Evolutionary conservation across 1,284 basidiomycete species (phyloP), one percentile per base, ranked within the genome.

Genomic region (Athelia sp.): DNA sequence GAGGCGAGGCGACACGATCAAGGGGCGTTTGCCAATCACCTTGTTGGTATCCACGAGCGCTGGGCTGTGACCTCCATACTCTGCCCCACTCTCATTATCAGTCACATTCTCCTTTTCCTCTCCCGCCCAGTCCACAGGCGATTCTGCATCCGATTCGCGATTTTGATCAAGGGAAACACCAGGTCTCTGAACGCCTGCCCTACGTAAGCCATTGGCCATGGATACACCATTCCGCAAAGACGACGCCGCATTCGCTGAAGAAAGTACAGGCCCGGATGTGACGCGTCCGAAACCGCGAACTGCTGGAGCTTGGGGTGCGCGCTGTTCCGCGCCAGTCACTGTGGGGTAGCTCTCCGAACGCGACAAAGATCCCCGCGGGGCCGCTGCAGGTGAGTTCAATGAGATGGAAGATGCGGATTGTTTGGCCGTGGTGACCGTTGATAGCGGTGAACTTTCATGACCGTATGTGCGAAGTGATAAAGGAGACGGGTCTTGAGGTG

Each of bases 321-420:
- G 36, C n/a, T 40, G 36, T 40, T 40, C 36, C 36, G 36, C 36
- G 9, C 62, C 51, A 31, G 53, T 58, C 22, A 71, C 60, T 14
- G 67, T 58, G 32, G 74, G 58, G 57, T 72, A 73, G 57, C 80
- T 85, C 60, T 87, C 84, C 42, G 85, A 84, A 23, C 81, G 78
- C 4, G 84, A 78, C 17, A 87, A 71, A 1, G 83, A 78, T 35
- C 70, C 64, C 42, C 80, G 72, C 49, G 69, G 40, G 31, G 55
- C 58, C 15, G 64, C 53, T 10, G 9, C 4, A n/a, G 74, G 74
- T 21, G 73, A 70, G 49, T 64, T 59, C 23, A 68, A 62, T 2
- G 67, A 55, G 61, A 68, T 38, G 51, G 63, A 53, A 58, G 67
- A 60, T 60, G 69, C 36, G 36, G 19, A n/a, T 6, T 40, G 36